Evolutionary conservation across 2,329 filamentous ascomycete genomes (phyloP), one percentile per base, ranked within the genome.

Genomic region (Fusarium tjaetaba): DNA sequence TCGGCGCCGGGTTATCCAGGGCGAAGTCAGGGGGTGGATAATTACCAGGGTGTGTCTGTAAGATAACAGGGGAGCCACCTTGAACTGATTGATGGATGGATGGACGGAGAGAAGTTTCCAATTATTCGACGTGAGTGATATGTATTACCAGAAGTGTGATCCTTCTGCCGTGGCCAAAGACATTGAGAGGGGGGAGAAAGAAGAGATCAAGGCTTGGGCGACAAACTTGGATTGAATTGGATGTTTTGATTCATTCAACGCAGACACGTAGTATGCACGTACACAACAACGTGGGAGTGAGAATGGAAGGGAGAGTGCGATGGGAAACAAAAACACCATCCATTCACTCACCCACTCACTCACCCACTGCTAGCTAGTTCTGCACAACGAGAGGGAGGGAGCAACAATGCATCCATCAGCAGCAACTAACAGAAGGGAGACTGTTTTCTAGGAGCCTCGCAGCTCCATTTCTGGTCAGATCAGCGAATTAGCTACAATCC

Each of bases 1-100:
- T 78, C 76, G 71, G 76, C 57, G 72, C 74, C 70, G 72, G 72
- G 65, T 75, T 77, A 74, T 77, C 74, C 75, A 74, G 60, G 68
- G 70, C 72, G 65, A 71, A 57, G 58, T 66, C 38, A 38, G 46
- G 61, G 72, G 61, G 57, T 60, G 60, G 72, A 52, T 22, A 32
- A 41, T 39, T 36, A 46, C 42, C 61, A 42, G 56, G 66, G 71
- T 65, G 74, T 71, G 70, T 48, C 51, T 38, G 34, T 62, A 71
- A 41, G 56, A 61, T 72, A 64, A 69, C 69, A 71, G 76, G 68
- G 69, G 68, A 56, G 32, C 66, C 65, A 67, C 55, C 59, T 51
- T 65, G 61, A 58, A 74, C 22, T 64, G 68, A 20, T 46, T 28
- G 45, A 20, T 42, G 22, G 39, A 16, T 41, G n/a, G 39, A 61